Percentiles rank a stretch among this genome's conserved stretches.
phyloP scores from a whole-genome alignment of 345 rosid genomes.

The Brassica nigra region DNA sequence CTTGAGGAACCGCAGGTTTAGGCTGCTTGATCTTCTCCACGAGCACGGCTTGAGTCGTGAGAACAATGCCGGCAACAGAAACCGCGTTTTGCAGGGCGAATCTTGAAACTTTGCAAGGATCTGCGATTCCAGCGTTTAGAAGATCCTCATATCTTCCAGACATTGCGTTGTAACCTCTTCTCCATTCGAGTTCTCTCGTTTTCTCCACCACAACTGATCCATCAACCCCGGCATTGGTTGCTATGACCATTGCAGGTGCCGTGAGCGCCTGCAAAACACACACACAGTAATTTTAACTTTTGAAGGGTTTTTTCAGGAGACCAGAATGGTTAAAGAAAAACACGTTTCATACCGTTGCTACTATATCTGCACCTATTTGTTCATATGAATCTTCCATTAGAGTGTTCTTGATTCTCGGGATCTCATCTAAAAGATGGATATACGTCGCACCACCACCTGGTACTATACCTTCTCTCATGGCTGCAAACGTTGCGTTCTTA shows the following conservation, averaged over 20 bases:
- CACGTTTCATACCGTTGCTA: conserved; percentile 52
- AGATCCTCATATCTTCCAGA: conserved; percentile 74
- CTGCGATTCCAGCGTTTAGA: conserved; percentile 61
- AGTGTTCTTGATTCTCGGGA: conserved; percentile 51
- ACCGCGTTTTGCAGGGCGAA: conserved; percentile 82
- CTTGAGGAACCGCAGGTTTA: conserved; percentile 57
- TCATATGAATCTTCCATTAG: conserved; percentile 65
- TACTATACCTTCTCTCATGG: conserved; percentile 85
- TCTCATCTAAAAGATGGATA: conserved; percentile 66
- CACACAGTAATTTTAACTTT: background rate
- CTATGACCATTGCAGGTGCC: conserved; percentile 78
- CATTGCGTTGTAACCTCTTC: conserved; percentile 82
- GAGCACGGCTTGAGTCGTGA: conserved; percentile 82
- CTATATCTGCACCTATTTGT: conserved; percentile 73
- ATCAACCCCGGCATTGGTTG: conserved; percentile 77
- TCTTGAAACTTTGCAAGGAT: conserved; percentile 78
- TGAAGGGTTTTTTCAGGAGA: background rate
- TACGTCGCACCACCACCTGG: conserved; percentile 95
- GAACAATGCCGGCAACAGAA: conserved; percentile 74
- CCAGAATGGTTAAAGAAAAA: background rate
- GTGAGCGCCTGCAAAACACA: conserved; percentile 61
- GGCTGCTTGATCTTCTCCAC: conserved; percentile 69
- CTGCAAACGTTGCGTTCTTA: conserved; percentile 90
- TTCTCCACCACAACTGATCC: conserved; percentile 77
- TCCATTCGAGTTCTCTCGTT: conserved; percentile 58